Conservation (phyloP, 2,329 filamentous ascomycete species). For the Aspergillus ochraceus region DNA sequence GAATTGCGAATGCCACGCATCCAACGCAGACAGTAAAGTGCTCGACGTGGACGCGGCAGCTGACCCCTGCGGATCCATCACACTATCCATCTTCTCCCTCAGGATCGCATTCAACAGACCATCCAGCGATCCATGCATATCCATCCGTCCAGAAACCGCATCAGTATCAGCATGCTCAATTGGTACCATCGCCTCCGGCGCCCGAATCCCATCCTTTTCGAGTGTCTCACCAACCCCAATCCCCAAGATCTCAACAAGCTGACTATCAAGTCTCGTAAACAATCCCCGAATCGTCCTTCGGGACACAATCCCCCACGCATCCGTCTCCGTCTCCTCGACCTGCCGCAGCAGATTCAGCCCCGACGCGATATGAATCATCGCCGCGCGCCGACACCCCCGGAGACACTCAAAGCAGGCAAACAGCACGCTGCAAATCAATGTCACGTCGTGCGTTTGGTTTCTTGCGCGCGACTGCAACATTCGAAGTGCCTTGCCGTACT, state of each 20-base stretch:
- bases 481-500: not conserved
- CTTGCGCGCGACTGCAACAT: not conserved
- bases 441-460: not conserved
- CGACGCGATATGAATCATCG: conserved; percentile 5
- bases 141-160: not conserved
- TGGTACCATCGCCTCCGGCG: not conserved
- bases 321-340: not conserved
- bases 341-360: not conserved
- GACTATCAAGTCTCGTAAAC: not conserved
- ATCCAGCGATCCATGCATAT: not conserved
- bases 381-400: not conserved
- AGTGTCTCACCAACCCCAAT: not conserved
- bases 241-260: not conserved
- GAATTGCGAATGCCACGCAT: not conserved
- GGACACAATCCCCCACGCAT: not conserved
- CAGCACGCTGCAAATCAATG: not conserved
- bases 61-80: not conserved
- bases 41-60: not conserved
- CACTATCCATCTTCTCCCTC: not conserved
- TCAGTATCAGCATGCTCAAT: not conserved
- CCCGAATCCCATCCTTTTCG: not conserved
- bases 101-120: not conserved
- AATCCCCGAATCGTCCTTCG: not conserved
- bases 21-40: not conserved
- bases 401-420: conserved; percentile 5